These are phyloP conservation scores for Sporothrix mexicana DNA, from an alignment of 2,329 filamentous ascomycete genomes.

Conservation along the genomic window DNA sequence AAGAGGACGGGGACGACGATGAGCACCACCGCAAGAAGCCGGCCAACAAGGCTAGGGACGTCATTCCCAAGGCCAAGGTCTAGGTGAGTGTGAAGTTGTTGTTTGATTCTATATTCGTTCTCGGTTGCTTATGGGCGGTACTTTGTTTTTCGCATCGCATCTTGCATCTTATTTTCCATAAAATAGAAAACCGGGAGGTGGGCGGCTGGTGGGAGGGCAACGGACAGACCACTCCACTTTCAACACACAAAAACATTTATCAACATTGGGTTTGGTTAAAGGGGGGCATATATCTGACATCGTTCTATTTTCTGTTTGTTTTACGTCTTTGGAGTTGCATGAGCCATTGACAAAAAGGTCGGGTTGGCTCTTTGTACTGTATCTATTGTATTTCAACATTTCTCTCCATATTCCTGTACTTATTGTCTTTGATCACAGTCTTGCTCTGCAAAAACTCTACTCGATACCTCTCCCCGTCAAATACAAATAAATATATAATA, in stretches of 20 bases:
- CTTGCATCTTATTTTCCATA: not conserved
- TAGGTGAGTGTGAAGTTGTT: not conserved
- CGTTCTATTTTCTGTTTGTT: not conserved
- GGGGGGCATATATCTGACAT: not conserved
- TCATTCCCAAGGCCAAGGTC: not conserved
- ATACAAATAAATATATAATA: conserved; percentile 8
- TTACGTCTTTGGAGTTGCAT: conserved; percentile 11
- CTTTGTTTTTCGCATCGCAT: not conserved
- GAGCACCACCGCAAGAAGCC: conserved; percentile 19
- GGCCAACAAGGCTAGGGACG: not conserved
- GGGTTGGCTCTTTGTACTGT: conserved; percentile 13
- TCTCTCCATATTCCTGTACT: not conserved
- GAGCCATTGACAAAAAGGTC: not conserved
- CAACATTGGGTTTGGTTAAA: conserved; percentile 5
- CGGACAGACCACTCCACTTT: conserved; percentile 22
- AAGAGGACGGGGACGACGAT: conserved; percentile 16
- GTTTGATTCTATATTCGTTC: too few species aligned
- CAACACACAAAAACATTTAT: conserved; percentile 13
- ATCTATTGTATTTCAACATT: conserved; percentile 8
- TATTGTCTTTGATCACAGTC: not conserved
- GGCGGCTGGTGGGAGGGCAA: not conserved
- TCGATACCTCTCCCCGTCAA: conserved; percentile 26
- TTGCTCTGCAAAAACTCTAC: conserved; percentile 20
- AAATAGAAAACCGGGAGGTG: not conserved
- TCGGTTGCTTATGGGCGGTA: too few species aligned